phyloP scores from a whole-genome alignment of 1,139 yeast species.

The Debaryomyces psychrophilus region DNA sequence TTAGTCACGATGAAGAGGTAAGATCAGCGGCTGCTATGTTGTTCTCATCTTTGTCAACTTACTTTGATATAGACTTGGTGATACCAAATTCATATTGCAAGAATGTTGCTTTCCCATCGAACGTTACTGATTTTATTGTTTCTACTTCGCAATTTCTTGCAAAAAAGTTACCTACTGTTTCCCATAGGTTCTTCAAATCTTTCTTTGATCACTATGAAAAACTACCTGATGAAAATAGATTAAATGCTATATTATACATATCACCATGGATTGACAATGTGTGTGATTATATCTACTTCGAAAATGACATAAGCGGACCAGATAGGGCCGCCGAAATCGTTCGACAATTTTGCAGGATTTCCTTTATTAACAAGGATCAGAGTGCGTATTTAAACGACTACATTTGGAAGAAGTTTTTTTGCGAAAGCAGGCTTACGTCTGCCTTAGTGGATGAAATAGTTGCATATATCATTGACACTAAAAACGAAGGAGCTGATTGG shows the following conservation, averaged over 20 bases:
- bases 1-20: conserved; percentile 60
- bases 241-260: conserved; percentile 55
- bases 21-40: conserved; percentile 67
- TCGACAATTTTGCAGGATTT: conserved; percentile 63
- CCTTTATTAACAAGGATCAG: conserved; percentile 51
- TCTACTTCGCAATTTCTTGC: conserved; percentile 64
- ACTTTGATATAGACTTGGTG: conserved; percentile 66
- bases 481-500: conserved; percentile 75
- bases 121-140: conserved; percentile 65
- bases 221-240: conserved; percentile 35
- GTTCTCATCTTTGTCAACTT: conserved; percentile 62
- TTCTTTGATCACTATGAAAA: conserved; percentile 60
- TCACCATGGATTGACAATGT: conserved; percentile 83
- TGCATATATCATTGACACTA: conserved; percentile 73
- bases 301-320: conserved; percentile 59
- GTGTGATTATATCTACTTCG: conserved; percentile 56
- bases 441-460: conserved; percentile 73
- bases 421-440: conserved; percentile 61
- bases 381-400: conserved; percentile 47
- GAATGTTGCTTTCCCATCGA: conserved; percentile 73
- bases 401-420: conserved; percentile 71
- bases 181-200: conserved; percentile 63
- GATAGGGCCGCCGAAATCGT: conserved; percentile 64
- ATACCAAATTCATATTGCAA: conserved; percentile 58
- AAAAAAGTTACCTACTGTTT: conserved; percentile 56